Evolutionary conservation across 1,139 yeast genomes (phyloP), one percentile per base, ranked within the genome.

Genomic region (Sugiyamaella grinbergsii): DNA sequence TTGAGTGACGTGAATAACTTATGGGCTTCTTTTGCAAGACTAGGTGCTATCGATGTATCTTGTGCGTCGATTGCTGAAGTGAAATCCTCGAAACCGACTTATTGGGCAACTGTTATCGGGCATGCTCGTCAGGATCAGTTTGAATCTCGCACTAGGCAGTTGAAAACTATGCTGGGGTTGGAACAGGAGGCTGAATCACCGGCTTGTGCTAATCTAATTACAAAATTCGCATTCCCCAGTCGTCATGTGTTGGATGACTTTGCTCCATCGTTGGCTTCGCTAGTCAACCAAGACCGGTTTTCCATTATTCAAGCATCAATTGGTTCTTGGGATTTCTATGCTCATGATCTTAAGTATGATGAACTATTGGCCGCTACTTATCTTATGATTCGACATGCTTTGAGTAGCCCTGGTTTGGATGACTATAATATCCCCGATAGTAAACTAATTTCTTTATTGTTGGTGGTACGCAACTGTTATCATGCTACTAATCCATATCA

Each of bases 401-500:
- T 79, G 50, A 57, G 67, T 31, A 62, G 58, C 4, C 48, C 56
- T n/a, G 58, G 56, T 5, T 48, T 62, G 20, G 57, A 58, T 7
- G 62, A 60, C 8, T 63, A 63, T 52, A 57, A 65, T 2, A 68
- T 76, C 4, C 50, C 71, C 13, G 71, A 74, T 29, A 77, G 77
- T 59, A 76, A 75, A 53, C 69, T 85, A 22, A 66, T 81, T 45
- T 77, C 77, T n/a, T 75, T 87, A 57, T 71, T 85, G 24, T 79
- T 81, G 58, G 76, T 80, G 63, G 77, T 84, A 4, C 78, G 95
- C 57, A 86, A 86, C 61, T 79, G 87, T 41, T 93, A 93, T 67
- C 83, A 85, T 63, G 80, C 81, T 59, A 89, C 89, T 2, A 90
- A 91, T 64, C 89, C 93, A 5, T 93, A 91, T 72, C 98, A 93